Evolutionary conservation across 1,284 basidiomycete genomes (phyloP), one percentile per base, ranked within the genome.

Genomic region (Fomitiporia mediterranea): DNA sequence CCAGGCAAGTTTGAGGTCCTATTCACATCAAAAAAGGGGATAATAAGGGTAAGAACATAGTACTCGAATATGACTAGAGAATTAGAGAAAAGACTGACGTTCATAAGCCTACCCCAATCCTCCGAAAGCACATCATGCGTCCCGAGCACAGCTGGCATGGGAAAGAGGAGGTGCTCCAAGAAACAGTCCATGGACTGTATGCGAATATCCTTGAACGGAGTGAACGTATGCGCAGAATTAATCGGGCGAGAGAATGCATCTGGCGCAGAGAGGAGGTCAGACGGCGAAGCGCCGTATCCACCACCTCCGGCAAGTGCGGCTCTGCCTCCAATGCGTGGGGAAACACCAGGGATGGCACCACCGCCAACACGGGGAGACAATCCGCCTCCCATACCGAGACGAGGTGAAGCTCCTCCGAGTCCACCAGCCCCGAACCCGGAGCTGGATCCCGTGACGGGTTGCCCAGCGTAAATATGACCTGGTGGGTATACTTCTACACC

Each of bases 41-140:
- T n/a, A n/a, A n/a, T n/a, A n/a, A 17, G n/a, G 23, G 25, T 25
- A 32, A 21, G 47, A 34, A 30, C 58, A 53, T 30, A 55, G 35
- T 49, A 32, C 30, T 46, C 53, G 35, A 27, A 57, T 3, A 21
- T 54, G 44, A n/a, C 53, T 6, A 55, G 30, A 44, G 25, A 37
- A 34, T 50, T 53, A 27, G 23, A 38, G 30, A 6, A 9, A 67
- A 37, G 8, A 64, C 79, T 21, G 62, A 87, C 88, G 69, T 82
- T 79, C 76, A 86, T 85, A 62, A 88, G 78, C 52, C 88, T 74
- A 61, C 78, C 80, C 89, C 89, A 91, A 65, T 91, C 89, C 55
- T 84, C 81, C 56, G 79, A 76, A 61, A 81, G 81, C 17, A 90
- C 82, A 65, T 91, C 89, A 65, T 91, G 89, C n/a, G 84, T 77